A percentile compares a stretch with the other conserved stretches of the same genome.
Conservation (phyloP, 495 filamentous ascomycete species). For the Xylaria grammica region DNA sequence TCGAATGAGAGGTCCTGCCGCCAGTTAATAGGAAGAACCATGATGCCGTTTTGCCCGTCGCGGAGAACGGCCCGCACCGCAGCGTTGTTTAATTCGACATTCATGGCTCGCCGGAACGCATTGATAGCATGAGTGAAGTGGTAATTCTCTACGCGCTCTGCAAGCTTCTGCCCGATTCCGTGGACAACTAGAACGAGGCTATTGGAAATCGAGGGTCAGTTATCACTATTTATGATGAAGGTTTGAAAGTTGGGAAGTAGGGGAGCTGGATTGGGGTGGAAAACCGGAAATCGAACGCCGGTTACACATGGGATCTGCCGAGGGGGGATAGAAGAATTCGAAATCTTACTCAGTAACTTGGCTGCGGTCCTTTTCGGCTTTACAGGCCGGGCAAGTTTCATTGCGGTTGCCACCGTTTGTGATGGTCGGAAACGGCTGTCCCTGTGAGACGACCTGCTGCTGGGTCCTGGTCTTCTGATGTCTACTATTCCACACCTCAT, state of each 20-base stretch:
- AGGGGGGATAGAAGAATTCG: neutral
- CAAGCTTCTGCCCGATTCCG: slow-evolving; percentile 96
- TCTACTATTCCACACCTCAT: slow-evolving; percentile 73
- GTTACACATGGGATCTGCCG: neutral
- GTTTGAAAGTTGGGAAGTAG: neutral
- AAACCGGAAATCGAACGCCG: neutral
- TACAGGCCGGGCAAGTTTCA: slow-evolving; percentile 53
- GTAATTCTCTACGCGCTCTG: slow-evolving; percentile 92
- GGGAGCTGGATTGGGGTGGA: neutral
- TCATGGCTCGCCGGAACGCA: slow-evolving; percentile 81
- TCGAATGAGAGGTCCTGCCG: slow-evolving; percentile 84
- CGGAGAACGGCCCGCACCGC: slow-evolving; percentile 76
- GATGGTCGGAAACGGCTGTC: slow-evolving; percentile 53
- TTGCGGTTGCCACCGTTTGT: slow-evolving; percentile 50
- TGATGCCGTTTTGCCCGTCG: slow-evolving; percentile 63
- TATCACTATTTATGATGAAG: neutral
- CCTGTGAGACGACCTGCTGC: slow-evolving; percentile 52
- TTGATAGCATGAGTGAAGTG: slow-evolving; percentile 97
- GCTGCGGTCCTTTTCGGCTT: slow-evolving; percentile 65
- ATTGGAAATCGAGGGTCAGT: slow-evolving; percentile 1
- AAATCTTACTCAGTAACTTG: slow-evolving; percentile 71
- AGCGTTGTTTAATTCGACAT: slow-evolving; percentile 78
- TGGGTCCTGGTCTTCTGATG: slow-evolving; percentile 54
- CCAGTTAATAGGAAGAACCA: slow-evolving; percentile 78
- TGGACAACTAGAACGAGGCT: slow-evolving; percentile 83